Percentiles rank a stretch among this genome's conserved stretches.
phyloP scores from a whole-genome alignment of 2,329 filamentous ascomycete species.

The Colletotrichum scovillei region DNA sequence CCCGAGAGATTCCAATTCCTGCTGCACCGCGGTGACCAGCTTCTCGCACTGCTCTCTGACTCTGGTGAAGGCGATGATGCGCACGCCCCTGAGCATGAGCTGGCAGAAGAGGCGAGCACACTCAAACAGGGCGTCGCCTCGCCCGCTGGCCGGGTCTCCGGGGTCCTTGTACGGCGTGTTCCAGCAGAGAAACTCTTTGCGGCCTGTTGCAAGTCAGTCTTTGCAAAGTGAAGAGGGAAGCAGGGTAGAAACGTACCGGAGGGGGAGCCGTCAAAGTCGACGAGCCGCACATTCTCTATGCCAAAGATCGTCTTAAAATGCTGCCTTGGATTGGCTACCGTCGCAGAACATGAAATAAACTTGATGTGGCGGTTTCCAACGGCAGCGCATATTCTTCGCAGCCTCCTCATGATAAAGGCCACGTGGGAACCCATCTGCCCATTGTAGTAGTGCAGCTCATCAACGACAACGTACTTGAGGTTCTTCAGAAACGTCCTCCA shows the following conservation, averaged over 20 bases:
- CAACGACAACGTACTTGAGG: slow-evolving; percentile 88
- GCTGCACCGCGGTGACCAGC: slow-evolving; percentile 81
- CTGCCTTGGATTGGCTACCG: slow-evolving; percentile 89
- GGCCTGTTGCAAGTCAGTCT: slow-evolving; percentile 56
- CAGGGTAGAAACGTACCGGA: slow-evolving; percentile 53
- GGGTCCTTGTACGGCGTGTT: slow-evolving; percentile 96
- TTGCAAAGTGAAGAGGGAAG: not conserved
- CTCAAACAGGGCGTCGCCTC: slow-evolving; percentile 85
- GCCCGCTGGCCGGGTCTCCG: slow-evolving; percentile 84
- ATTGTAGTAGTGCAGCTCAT: slow-evolving; percentile 96
- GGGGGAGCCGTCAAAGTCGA: slow-evolving; percentile 93
- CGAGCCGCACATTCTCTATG: slow-evolving; percentile 80
- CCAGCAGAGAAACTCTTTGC: slow-evolving; percentile 97
- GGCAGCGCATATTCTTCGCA: slow-evolving; percentile 89
- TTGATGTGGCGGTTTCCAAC: slow-evolving; percentile 86
- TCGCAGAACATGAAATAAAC: slow-evolving; percentile 97
- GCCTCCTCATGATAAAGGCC: slow-evolving; percentile 90
- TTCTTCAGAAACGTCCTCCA: slow-evolving; percentile 93
- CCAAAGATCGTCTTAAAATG: slow-evolving; percentile 98
- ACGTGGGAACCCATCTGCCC: slow-evolving; percentile 94
- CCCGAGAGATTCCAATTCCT: slow-evolving; percentile 79
- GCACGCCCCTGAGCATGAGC: slow-evolving; percentile 85
- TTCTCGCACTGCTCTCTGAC: slow-evolving; percentile 90
- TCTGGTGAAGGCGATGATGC: slow-evolving; percentile 92
- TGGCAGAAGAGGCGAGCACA: slow-evolving; percentile 93